Conservation (phyloP, 148 eudicot genomes). For the Silene latifolia region DNA sequence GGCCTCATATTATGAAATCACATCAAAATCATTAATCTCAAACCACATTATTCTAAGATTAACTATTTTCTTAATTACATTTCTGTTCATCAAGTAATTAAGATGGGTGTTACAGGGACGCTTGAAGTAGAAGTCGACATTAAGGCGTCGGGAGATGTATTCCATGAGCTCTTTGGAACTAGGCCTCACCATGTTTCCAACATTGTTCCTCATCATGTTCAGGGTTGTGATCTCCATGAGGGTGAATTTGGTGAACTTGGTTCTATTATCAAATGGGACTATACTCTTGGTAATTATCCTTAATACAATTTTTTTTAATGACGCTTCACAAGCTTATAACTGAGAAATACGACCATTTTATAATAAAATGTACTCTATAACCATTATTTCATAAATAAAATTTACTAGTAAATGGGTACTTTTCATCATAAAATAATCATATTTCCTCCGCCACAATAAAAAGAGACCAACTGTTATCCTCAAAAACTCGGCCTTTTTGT, state of each 20-base stretch:
- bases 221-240: neutral
- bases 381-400: too few species aligned
- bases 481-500: too few species aligned
- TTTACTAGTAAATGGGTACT: too few species aligned
- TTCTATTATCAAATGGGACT: constrained; percentile 17
- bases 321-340: too few species aligned
- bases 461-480: too few species aligned
- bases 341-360: too few species aligned
- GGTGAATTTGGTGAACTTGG: neutral
- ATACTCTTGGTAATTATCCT: constrained; percentile 21
- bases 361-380: too few species aligned
- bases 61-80: too few species aligned
- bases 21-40: neutral
- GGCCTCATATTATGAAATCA: neutral
- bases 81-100: neutral
- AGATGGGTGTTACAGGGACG: neutral
- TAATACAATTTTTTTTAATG: too few species aligned
- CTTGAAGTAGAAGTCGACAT: neutral
- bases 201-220: neutral
- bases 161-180: neutral
- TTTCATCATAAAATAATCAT: too few species aligned
- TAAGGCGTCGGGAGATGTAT: neutral
- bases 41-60: too few species aligned
- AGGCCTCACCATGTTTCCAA: neutral
- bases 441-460: too few species aligned